phyloP scores from a whole-genome alignment of 1,139 yeast genomes.

The Sugiyamaella neomexicana region DNA sequence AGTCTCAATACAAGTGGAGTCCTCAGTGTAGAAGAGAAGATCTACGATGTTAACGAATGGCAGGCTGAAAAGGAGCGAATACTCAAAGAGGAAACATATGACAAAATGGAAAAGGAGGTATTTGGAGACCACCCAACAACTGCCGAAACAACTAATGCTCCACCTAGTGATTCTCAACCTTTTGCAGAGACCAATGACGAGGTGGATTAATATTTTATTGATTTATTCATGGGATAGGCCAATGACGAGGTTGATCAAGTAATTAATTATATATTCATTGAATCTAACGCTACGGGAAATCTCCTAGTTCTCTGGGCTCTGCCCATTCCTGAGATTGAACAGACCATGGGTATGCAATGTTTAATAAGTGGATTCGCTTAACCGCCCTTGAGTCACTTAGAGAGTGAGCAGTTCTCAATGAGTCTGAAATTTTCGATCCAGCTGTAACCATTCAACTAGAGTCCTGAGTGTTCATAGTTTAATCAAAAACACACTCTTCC shows the following conservation, averaged over 20 bases:
- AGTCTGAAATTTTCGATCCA: constrained; percentile 13
- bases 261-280: neutral
- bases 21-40: constrained; percentile 71
- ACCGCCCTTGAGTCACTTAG: neutral
- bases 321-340: too few species aligned
- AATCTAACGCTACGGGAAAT: too few species aligned
- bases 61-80: constrained; percentile 46
- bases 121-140: constrained; percentile 7
- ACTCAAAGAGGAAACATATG: constrained; percentile 7
- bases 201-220: neutral
- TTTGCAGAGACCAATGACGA: constrained; percentile 8
- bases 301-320: too few species aligned
- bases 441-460: neutral
- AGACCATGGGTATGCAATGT: neutral
- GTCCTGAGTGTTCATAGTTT: neutral
- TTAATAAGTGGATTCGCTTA: neutral
- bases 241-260: constrained; percentile 6
- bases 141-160: neutral
- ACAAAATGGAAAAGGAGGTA: constrained; percentile 4
- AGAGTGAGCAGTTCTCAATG: neutral
- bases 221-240: neutral
- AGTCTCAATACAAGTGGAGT: constrained; percentile 79
- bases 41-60: constrained; percentile 74
- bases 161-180: neutral
- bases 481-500: neutral